phyloP scores from a whole-genome alignment of 2,329 filamentous ascomycete species.

The Trichothecium roseum region DNA sequence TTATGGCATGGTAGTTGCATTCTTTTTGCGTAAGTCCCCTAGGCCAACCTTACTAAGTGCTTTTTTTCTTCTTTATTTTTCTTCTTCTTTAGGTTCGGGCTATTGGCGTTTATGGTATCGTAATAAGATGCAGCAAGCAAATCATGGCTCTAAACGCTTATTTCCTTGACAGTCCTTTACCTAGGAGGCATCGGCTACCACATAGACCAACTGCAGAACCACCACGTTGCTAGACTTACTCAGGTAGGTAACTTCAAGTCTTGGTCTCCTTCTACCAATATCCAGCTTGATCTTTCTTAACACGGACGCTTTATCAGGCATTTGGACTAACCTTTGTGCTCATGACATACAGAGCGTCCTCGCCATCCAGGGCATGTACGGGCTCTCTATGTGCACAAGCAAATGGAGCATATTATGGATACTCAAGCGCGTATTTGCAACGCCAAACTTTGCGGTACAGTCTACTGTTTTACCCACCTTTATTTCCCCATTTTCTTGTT shows the following conservation, averaged over 20 bases:
- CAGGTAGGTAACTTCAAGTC: too few relatives aligned
- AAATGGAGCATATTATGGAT: constrained; percentile 11
- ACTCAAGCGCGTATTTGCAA: constrained; percentile 8
- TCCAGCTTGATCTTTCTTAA: neutral
- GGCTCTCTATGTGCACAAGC: constrained; percentile 8
- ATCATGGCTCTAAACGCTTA: too few relatives aligned
- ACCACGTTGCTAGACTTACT: constrained; percentile 7
- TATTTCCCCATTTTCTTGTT: too few relatives aligned
- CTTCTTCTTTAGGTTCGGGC: too few relatives aligned
- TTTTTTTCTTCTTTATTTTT: too few relatives aligned
- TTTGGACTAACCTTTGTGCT: neutral
- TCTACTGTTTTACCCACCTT: neutral
- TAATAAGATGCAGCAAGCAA: too few relatives aligned
- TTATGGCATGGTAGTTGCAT: constrained; percentile 7
- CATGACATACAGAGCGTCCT: constrained; percentile 5
- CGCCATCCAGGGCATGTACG: constrained; percentile 8
- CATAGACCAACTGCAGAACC: constrained; percentile 6
- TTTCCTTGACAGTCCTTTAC: constrained; percentile 5
- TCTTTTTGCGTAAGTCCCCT: constrained; percentile 5
- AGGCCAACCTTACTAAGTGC: too few relatives aligned
- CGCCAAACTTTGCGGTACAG: constrained; percentile 6
- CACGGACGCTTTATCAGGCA: too few relatives aligned
- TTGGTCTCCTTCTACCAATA: too few relatives aligned
- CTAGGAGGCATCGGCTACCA: constrained; percentile 8
- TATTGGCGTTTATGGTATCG: too few relatives aligned